These are phyloP conservation scores for Nakazawaea ernobii DNA, from an alignment of 805 yeast genomes.

Conservation along the genomic window DNA sequence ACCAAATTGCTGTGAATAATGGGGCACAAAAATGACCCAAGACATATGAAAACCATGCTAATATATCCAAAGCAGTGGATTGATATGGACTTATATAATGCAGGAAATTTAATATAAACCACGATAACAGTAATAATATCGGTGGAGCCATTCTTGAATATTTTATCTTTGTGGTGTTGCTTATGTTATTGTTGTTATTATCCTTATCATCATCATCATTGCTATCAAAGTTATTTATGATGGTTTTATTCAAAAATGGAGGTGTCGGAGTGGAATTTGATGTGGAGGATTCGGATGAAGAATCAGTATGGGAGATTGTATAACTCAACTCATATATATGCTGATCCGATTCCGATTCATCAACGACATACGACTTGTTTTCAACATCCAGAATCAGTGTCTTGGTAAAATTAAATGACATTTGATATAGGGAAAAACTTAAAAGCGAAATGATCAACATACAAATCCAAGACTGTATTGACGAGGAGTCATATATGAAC, in stretches of 20 bases:
- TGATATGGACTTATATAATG: constrained; percentile 33
- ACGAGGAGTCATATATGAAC: constrained; percentile 26
- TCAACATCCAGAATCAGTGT: background rate
- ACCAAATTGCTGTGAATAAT: constrained; percentile 53
- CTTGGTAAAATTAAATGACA: constrained; percentile 1
- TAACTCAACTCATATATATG: background rate
- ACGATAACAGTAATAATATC: constrained; percentile 34
- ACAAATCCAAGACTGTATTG: constrained; percentile 19
- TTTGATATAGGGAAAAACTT: constrained; percentile 13
- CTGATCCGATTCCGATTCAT: background rate
- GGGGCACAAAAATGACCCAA: constrained; percentile 57
- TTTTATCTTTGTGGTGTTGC: background rate
- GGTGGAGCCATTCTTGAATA: constrained; percentile 24
- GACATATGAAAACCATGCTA: constrained; percentile 61
- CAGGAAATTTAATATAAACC: constrained; percentile 45
- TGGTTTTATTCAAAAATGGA: background rate
- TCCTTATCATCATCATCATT: background rate
- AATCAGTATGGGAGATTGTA: too few relatives aligned
- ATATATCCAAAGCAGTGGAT: constrained; percentile 40
- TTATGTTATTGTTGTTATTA: too few relatives aligned
- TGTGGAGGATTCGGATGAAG: background rate
- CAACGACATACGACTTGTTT: background rate
- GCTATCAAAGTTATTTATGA: constrained; percentile 1
- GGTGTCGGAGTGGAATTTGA: background rate
- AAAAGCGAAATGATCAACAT: constrained; percentile 10